phyloP scores from a whole-genome alignment of 106 monocot species.

The Dendrobium officinale region DNA sequence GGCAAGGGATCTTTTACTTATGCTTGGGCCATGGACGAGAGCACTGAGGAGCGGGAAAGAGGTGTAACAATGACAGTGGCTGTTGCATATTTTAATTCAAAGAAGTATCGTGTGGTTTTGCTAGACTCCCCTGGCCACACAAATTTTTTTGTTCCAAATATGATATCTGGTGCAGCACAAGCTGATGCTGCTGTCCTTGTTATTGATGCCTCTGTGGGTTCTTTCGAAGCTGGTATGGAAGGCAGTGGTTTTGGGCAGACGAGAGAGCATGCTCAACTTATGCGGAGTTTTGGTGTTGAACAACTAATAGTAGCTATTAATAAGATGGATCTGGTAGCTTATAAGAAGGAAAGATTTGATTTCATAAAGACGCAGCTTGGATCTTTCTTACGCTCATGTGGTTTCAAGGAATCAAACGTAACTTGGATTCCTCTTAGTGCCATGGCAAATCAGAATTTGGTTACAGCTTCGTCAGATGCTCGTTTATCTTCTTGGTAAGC shows the following conservation, averaged over 20 bases:
- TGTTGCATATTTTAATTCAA: slow-evolving; percentile 84
- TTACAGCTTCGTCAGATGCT: slow-evolving; percentile 43
- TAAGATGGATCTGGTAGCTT: slow-evolving; percentile 86
- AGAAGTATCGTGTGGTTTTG: slow-evolving; percentile 75
- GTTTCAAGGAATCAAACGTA: slow-evolving; percentile 71
- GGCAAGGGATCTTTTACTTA: slow-evolving; percentile 96
- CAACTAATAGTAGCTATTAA: slow-evolving; percentile 83
- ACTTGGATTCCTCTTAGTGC: slow-evolving; percentile 87
- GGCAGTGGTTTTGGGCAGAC: slow-evolving; percentile 85
- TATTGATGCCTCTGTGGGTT: slow-evolving; percentile 76
- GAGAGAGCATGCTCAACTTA: slow-evolving; percentile 89
- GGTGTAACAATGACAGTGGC: slow-evolving; percentile 95
- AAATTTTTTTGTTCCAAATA: slow-evolving; percentile 96
- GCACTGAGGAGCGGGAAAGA: slow-evolving; percentile 87
- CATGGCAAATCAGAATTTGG: slow-evolving; percentile 84
- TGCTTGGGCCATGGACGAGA: slow-evolving; percentile 99
- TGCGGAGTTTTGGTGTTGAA: slow-evolving; percentile 93
- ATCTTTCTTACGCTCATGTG: slow-evolving; percentile 58
- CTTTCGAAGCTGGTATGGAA: slow-evolving; percentile 96
- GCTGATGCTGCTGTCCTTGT: slow-evolving; percentile 96
- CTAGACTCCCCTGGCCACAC: slow-evolving; percentile 96
- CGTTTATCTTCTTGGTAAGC: slow-evolving; percentile 73
- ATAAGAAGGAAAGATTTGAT: slow-evolving; percentile 75
- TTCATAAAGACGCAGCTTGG: slow-evolving; percentile 67
- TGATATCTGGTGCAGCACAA: slow-evolving; percentile 93